Evolutionary conservation across 768 basidiomycete genomes (phyloP).

Genomic region (Leccinum subgranulosum): DNA sequence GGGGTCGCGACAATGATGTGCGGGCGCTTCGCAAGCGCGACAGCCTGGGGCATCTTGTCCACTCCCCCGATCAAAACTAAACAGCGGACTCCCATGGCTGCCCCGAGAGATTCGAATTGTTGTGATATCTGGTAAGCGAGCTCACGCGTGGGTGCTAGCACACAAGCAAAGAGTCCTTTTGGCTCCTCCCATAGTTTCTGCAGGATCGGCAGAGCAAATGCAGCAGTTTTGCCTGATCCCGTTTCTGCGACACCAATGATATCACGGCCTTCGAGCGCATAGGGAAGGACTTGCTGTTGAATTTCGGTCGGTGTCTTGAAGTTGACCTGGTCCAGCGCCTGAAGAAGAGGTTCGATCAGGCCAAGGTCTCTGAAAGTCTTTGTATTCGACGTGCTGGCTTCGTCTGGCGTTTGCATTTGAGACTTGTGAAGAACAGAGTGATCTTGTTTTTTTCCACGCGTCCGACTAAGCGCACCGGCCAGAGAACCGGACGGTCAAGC

Average conservation of each 20-base stretch:
- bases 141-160: conserved; percentile 97
- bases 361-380: conserved; percentile 80
- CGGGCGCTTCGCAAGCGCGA: conserved; percentile 89
- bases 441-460: conserved; percentile 16
- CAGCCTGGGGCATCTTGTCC: conserved; percentile 86
- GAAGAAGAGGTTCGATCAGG: conserved; percentile 84
- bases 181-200: conserved; percentile 98
- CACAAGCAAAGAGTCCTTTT: conserved; percentile 86
- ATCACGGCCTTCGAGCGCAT: conserved; percentile 87
- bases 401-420: conserved; percentile 61
- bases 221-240: conserved; percentile 96
- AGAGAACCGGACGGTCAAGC: neutral
- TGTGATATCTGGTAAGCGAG: conserved; percentile 98
- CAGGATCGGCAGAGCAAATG: conserved; percentile 92
- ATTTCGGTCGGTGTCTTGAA: conserved; percentile 91
- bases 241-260: conserved; percentile 99
- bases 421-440: neutral
- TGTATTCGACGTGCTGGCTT: conserved; percentile 47
- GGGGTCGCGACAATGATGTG: conserved; percentile 96
- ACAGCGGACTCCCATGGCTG: conserved; percentile 89
- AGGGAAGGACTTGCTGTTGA: conserved; percentile 79
- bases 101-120: conserved; percentile 89
- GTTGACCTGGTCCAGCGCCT: conserved; percentile 76
- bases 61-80: conserved; percentile 94
- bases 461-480: neutral